A percentile compares a stretch with the other conserved stretches of the same genome.
These are phyloP conservation scores for Solanum ahanhuiri DNA, from an alignment of 257 asterid species.

Conservation along the genomic window DNA sequence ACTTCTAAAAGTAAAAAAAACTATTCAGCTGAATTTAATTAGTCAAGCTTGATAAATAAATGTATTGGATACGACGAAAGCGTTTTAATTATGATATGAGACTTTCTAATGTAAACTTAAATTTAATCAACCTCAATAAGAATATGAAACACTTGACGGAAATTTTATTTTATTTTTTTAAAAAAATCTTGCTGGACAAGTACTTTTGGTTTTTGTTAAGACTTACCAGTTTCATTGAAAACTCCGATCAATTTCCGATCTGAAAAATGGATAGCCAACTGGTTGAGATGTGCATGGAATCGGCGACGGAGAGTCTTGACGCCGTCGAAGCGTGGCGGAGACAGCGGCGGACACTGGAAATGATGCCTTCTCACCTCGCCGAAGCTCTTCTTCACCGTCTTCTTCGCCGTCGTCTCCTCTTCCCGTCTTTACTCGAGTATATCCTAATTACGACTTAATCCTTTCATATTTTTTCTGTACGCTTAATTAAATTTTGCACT, in stretches of 20 bases:
- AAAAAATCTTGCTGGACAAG: neutral
- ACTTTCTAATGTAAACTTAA: too few species aligned
- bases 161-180: too few species aligned
- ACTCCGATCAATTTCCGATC: neutral
- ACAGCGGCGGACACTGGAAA: constrained; percentile 76
- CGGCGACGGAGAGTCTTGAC: constrained; percentile 53
- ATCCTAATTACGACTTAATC: neutral
- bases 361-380: constrained; percentile 74
- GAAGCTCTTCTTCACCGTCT: constrained; percentile 60
- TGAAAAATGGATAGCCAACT: constrained; percentile 14
- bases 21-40: neutral
- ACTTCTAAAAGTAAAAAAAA: too few species aligned
- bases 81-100: accelerated
- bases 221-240: neutral
- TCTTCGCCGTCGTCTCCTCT: constrained; percentile 65
- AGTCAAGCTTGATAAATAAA: neutral
- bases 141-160: too few species aligned
- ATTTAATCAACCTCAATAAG: too few species aligned
- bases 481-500: neutral
- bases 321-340: constrained; percentile 86
- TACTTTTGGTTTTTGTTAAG: neutral
- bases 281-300: constrained; percentile 66
- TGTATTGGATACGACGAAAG: accelerated
- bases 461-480: neutral
- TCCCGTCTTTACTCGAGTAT: constrained; percentile 85